Evolutionary conservation across 2,329 filamentous ascomycete species (phyloP).

Genomic region (Cryphonectria naterciae): DNA sequence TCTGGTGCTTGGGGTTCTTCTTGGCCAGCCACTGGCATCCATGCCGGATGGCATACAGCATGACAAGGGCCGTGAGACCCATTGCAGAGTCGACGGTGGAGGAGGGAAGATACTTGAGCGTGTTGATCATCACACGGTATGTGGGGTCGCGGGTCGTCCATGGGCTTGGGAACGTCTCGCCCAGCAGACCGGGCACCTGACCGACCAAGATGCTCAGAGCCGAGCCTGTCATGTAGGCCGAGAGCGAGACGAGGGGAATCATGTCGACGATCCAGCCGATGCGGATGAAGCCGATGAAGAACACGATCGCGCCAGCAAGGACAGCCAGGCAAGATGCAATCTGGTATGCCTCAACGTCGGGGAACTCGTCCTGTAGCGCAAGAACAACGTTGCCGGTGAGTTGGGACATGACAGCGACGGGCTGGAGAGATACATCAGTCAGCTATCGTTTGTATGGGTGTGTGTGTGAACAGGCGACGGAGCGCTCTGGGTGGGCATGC

Average conservation of each 20-base stretch:
- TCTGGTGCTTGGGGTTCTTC: constrained; percentile 70
- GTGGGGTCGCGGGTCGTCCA: constrained; percentile 71
- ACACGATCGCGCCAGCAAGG: constrained; percentile 76
- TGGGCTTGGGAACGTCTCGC: constrained; percentile 67
- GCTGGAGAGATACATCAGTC: constrained; percentile 50
- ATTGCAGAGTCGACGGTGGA: constrained; percentile 81
- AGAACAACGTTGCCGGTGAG: constrained; percentile 82
- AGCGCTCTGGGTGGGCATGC: constrained; percentile 40
- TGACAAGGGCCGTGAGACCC: constrained; percentile 77
- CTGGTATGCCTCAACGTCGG: constrained; percentile 63
- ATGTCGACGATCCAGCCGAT: constrained; percentile 91
- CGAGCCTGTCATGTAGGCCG: constrained; percentile 96
- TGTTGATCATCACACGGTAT: constrained; percentile 83
- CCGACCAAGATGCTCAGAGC: constrained; percentile 86
- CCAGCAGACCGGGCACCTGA: constrained; percentile 82
- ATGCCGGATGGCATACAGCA: constrained; percentile 77
- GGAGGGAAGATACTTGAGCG: constrained; percentile 69
- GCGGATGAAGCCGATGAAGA: constrained; percentile 76
- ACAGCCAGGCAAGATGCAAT: constrained; percentile 81
- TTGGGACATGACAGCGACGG: constrained; percentile 93
- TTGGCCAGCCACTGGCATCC: constrained; percentile 68
- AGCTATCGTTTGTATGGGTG: constrained; percentile 28
- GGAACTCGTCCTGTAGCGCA: constrained; percentile 60
- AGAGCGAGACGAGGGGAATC: constrained; percentile 87
- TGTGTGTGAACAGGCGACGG: constrained; percentile 15